phyloP scores from a whole-genome alignment of 768 basidiomycete species.

The Ephemerocybe angulata region DNA sequence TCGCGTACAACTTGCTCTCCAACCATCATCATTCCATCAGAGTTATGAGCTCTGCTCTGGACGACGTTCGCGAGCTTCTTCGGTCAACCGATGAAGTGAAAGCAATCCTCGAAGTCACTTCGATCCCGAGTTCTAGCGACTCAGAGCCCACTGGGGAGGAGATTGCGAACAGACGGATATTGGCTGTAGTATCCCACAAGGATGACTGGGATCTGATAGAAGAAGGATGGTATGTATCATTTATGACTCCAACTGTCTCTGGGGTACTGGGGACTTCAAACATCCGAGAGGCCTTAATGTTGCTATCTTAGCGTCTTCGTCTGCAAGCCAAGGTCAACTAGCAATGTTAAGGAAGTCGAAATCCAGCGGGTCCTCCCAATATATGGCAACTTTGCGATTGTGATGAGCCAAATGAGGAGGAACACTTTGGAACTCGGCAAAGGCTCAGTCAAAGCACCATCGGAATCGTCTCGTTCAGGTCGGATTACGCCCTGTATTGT shows the following conservation, averaged over 20 bases:
- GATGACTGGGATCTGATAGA: conserved; percentile 40
- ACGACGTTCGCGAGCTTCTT: conserved; percentile 21
- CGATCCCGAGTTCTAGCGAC: conserved; percentile 18
- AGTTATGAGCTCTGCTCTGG: conserved; percentile 17
- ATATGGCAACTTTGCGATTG: conserved; percentile 47
- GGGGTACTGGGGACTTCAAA: too few species aligned
- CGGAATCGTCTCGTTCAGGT: conserved; percentile 42
- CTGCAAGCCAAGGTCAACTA: conserved; percentile 34
- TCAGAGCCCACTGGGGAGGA: conserved; percentile 9
- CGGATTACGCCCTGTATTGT: conserved; percentile 5
- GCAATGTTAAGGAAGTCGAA: conserved; percentile 32
- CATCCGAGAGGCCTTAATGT: conserved; percentile 2
- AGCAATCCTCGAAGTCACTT: conserved; percentile 37
- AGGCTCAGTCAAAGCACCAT: conserved; percentile 18
- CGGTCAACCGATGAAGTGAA: conserved; percentile 42
- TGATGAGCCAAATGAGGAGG: conserved; percentile 52
- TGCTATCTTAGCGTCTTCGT: conserved; percentile 43
- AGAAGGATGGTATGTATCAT: conserved; percentile 46
- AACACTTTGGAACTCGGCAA: conserved; percentile 32
- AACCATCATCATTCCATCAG: neutral
- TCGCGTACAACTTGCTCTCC: neutral
- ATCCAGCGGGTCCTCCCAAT: conserved; percentile 57
- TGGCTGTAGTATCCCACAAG: conserved; percentile 51
- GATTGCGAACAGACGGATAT: conserved; percentile 30
- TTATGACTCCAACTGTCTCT: too few species aligned